These are phyloP conservation scores for Fistulifera pelliculosa DNA, from an alignment of 108 stramenopile species.

Conservation along the genomic window DNA sequence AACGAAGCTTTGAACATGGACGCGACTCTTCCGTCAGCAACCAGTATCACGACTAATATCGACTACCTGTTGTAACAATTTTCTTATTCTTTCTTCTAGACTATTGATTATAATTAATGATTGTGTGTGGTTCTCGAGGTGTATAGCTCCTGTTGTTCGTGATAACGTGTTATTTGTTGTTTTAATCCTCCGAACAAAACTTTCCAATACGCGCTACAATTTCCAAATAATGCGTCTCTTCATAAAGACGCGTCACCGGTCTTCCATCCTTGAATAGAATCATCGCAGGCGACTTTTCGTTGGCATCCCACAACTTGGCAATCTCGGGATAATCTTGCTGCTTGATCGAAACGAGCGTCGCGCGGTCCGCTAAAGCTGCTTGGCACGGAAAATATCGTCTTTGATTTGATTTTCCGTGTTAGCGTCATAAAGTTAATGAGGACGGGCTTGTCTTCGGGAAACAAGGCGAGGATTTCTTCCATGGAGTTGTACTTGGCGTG, in stretches of 20 bases:
- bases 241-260: conserved; percentile 31
- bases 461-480: conserved; percentile 44
- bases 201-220: conserved; percentile 34
- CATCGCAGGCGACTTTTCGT: conserved; percentile 31
- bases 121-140: too few species aligned
- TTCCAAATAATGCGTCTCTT: conserved; percentile 35
- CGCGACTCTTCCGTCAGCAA: too few species aligned
- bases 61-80: too few species aligned
- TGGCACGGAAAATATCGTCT: conserved; percentile 37
- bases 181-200: conserved; percentile 15
- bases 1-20: too few species aligned
- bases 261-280: conserved; percentile 46
- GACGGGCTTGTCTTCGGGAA: conserved; percentile 45
- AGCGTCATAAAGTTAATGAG: conserved; percentile 55
- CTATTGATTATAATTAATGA: too few species aligned
- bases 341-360: conserved; percentile 36
- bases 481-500: conserved; percentile 44
- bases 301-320: conserved; percentile 43
- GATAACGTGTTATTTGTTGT: too few species aligned
- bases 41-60: too few species aligned
- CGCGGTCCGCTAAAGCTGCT: conserved; percentile 29
- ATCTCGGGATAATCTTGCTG: conserved; percentile 55
- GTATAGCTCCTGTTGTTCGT: too few species aligned
- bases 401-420: conserved; percentile 35
- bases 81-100: too few species aligned